Conservation (phyloP, 768 basidiomycete genomes). For the Pulveroboletus sp. region DNA sequence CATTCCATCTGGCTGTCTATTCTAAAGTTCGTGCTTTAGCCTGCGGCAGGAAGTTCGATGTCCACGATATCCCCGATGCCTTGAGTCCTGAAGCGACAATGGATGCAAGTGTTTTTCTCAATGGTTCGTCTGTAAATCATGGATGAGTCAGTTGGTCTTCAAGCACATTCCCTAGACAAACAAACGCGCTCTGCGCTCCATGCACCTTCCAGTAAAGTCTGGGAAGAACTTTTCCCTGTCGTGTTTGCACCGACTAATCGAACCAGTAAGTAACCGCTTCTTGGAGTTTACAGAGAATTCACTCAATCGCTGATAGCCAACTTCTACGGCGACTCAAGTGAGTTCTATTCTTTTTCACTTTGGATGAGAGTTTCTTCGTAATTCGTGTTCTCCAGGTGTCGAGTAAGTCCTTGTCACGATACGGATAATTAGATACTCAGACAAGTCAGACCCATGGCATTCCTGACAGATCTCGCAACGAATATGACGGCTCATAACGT, state of each 20-base stretch:
- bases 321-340: conserved; percentile 30
- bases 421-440: too few relatives aligned
- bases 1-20: too few relatives aligned
- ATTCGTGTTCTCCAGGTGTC: conserved; percentile 26
- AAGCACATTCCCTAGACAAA: conserved; percentile 47
- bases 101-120: conserved; percentile 56
- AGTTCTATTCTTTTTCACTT: conserved; percentile 8
- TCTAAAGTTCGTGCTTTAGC: conserved; percentile 8
- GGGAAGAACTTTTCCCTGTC: conserved; percentile 34
- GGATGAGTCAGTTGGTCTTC: neutral
- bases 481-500: too few relatives aligned
- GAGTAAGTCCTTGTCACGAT: conserved; percentile 27
- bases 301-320: conserved; percentile 19
- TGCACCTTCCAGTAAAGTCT: conserved; percentile 57
- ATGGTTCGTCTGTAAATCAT: conserved; percentile 39
- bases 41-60: conserved; percentile 36
- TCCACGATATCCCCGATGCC: conserved; percentile 55
- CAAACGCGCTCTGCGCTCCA: conserved; percentile 56
- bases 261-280: conserved; percentile 23
- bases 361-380: neutral
- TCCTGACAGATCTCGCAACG: too few relatives aligned
- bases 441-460: too few relatives aligned
- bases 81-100: conserved; percentile 45
- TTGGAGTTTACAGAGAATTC: too few relatives aligned
- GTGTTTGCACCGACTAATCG: too few relatives aligned